Conservation (phyloP, 495 filamentous ascomycete species). For the Podospora tetraspora region DNA sequence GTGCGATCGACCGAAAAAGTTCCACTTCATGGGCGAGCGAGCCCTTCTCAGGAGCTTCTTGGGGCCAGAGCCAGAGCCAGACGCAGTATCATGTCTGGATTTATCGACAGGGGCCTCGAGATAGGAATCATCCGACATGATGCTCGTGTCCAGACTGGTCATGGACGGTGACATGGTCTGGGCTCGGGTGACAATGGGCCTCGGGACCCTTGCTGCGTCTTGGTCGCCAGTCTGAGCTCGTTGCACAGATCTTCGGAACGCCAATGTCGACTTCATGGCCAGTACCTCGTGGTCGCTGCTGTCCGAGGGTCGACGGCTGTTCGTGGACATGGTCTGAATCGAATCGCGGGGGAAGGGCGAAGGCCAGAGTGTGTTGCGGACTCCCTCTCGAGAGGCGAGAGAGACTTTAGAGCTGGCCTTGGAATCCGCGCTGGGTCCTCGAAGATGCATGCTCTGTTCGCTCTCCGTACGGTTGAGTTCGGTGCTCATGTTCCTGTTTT, state of each 20-base stretch:
- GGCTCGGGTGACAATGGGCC: slow-evolving; percentile 37
- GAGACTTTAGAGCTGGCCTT: slow-evolving; percentile 39
- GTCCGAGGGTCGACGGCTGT: slow-evolving; percentile 42
- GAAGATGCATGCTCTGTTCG: slow-evolving; percentile 49
- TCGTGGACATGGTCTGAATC: slow-evolving; percentile 19
- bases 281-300: slow-evolving; percentile 46
- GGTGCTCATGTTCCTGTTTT: slow-evolving; percentile 51
- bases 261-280: slow-evolving; percentile 42
- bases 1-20: slow-evolving; percentile 71
- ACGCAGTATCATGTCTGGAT: slow-evolving; percentile 13
- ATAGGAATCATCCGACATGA: slow-evolving; percentile 49
- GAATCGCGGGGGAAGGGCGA: slow-evolving; percentile 41
- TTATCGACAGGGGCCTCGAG: slow-evolving; percentile 26
- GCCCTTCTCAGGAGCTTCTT: slow-evolving; percentile 54
- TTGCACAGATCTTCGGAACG: slow-evolving; percentile 49
- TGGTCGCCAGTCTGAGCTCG: slow-evolving; percentile 38
- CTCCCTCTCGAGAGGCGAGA: slow-evolving; percentile 34
- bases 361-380: slow-evolving; percentile 46
- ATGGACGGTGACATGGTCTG: slow-evolving; percentile 40
- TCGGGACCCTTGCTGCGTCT: slow-evolving; percentile 36
- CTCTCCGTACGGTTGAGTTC: slow-evolving; percentile 59
- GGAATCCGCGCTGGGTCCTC: slow-evolving; percentile 50
- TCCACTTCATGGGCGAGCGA: slow-evolving; percentile 67
- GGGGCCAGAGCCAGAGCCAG: slow-evolving; percentile 24
- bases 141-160: slow-evolving; percentile 46